Percentiles rank a stretch among this genome's conserved stretches.
Evolutionary conservation across 805 yeast genomes (phyloP).

Genomic region (Candida dajiaensis): DNA sequence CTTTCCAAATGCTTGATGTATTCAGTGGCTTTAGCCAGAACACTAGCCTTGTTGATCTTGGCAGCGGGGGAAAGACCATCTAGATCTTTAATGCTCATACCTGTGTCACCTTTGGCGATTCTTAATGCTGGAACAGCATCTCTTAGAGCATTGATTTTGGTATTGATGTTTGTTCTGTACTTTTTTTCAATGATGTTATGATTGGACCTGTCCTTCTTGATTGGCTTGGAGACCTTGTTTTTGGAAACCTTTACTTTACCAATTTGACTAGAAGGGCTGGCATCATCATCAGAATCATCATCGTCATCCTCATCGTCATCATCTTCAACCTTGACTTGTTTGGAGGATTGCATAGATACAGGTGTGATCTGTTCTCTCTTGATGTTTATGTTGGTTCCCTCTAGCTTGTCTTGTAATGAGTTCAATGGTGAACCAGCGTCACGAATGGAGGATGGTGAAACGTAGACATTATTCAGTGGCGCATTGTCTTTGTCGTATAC

Average conservation of each 20-base stretch:
- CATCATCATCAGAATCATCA: neutral
- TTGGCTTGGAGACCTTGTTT: slow-evolving; percentile 33
- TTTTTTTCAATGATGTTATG: slow-evolving; percentile 81
- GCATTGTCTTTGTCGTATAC: neutral
- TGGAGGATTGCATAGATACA: neutral
- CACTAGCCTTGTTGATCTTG: slow-evolving; percentile 73
- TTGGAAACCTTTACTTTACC: slow-evolving; percentile 5
- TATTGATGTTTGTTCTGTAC: slow-evolving; percentile 71
- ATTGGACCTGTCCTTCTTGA: slow-evolving; percentile 46
- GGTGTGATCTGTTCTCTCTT: neutral
- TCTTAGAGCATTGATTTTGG: slow-evolving; percentile 60
- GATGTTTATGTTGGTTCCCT: neutral
- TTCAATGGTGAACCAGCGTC: slow-evolving; percentile 2
- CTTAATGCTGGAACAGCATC: slow-evolving; percentile 76
- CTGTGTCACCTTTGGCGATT: slow-evolving; percentile 48
- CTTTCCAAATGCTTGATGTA: slow-evolving; percentile 68
- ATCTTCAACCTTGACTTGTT: slow-evolving; percentile 6
- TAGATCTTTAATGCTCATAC: slow-evolving; percentile 39
- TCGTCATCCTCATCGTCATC: slow-evolving; percentile 3
- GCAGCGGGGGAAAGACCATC: slow-evolving; percentile 75
- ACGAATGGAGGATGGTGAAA: slow-evolving; percentile 6
- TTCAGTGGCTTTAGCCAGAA: slow-evolving; percentile 72
- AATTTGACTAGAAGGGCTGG: neutral
- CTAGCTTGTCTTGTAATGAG: neutral
- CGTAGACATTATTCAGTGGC: neutral